These are phyloP conservation scores for Phalaenopsis equestris DNA, from an alignment of 106 monocot genomes.

Conservation along the genomic window DNA sequence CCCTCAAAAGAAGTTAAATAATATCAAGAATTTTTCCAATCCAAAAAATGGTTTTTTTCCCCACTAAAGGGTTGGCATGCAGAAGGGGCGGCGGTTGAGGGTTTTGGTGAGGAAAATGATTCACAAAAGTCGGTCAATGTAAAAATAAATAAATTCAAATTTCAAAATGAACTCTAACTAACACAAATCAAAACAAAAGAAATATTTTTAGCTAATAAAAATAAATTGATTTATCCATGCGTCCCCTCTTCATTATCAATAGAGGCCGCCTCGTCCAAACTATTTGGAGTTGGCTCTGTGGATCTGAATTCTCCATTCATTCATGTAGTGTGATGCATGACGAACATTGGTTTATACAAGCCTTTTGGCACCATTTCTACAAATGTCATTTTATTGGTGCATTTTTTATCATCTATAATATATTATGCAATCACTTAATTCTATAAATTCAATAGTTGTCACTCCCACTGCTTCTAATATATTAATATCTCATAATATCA, in stretches of 20 bases:
- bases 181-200: neutral
- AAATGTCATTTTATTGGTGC: neutral
- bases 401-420: neutral
- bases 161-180: neutral
- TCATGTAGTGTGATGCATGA: neutral
- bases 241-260: neutral
- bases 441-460: no score
- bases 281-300: neutral
- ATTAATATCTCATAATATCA: no score
- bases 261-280: neutral
- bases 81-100: neutral
- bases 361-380: neutral
- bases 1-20: neutral
- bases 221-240: neutral
- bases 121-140: neutral
- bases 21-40: neutral
- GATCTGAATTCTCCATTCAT: neutral
- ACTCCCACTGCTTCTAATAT: no score
- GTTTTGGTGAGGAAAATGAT: neutral
- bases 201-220: neutral
- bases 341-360: neutral
- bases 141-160: neutral
- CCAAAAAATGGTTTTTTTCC: neutral
- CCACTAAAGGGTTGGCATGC: neutral
- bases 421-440: no score